These are phyloP conservation scores for Ampelocalamus luodianensis DNA, from an alignment of 176 grass and related monocot genomes.

Conservation along the genomic window DNA sequence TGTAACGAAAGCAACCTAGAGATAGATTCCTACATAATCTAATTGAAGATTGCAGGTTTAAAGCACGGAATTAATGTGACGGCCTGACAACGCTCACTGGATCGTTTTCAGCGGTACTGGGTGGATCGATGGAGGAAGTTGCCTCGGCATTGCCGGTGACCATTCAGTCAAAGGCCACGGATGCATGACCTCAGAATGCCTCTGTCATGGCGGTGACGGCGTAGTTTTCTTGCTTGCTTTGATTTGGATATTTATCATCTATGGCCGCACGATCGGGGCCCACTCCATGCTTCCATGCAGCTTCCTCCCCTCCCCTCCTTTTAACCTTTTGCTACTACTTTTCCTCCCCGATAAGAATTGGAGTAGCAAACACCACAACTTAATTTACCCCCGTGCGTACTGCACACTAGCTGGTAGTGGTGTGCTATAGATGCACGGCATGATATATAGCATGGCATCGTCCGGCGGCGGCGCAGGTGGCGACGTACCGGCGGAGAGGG, in stretches of 20 bases:
- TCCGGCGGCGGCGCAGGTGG: neutral
- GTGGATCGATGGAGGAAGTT: conserved; percentile 25
- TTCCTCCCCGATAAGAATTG: conserved; percentile 21
- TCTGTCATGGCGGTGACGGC: conserved; percentile 52
- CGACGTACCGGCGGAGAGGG: conserved; percentile 38
- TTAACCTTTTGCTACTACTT: conserved; percentile 20
- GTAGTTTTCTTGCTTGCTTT: neutral
- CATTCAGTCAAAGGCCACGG: conserved; percentile 35
- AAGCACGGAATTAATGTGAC: neutral
- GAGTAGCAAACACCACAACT: conserved; percentile 4
- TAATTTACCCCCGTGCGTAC: neutral
- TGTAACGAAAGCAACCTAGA: neutral
- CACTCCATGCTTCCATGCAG: conserved; percentile 33
- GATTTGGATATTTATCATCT: neutral
- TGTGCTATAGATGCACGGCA: conserved; percentile 12
- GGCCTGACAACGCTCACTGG: neutral
- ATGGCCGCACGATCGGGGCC: neutral
- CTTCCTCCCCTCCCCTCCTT: conserved; percentile 24
- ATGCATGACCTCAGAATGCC: conserved; percentile 18
- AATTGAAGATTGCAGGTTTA: neutral
- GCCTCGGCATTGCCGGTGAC: conserved; percentile 28
- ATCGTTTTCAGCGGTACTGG: neutral
- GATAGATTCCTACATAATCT: neutral
- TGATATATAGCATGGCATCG: conserved; percentile 12
- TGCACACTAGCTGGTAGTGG: neutral